Conservation (phyloP, 108 stramenopile genomes). For the Cyclostephanos tholiformis region DNA sequence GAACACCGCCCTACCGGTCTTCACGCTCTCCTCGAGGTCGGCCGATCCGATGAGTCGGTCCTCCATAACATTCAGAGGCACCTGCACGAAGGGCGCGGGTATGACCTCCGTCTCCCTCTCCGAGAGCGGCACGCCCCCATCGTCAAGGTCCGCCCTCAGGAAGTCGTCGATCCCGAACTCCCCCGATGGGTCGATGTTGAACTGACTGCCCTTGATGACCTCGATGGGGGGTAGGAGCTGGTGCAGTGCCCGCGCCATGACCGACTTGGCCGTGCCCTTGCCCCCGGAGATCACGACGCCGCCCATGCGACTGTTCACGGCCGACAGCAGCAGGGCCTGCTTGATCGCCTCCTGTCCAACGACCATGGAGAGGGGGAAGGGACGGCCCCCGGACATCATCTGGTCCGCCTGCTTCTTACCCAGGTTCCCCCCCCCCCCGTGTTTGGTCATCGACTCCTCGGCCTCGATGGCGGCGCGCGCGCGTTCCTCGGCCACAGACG, state of each 20-base stretch:
- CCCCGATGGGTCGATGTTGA: conserved; percentile 92
- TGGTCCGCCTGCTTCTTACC: conserved; percentile 44
- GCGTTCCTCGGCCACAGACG: conserved; percentile 48
- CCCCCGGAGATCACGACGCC: conserved; percentile 95
- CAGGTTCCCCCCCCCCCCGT: neutral
- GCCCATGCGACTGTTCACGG: conserved; percentile 92
- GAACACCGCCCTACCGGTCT: conserved; percentile 92
- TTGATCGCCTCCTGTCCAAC: conserved; percentile 96
- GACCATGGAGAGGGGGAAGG: conserved; percentile 95
- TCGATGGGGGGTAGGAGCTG: conserved; percentile 96
- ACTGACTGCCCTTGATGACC: conserved; percentile 81
- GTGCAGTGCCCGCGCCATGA: conserved; percentile 95
- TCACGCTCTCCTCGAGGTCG: conserved; percentile 91
- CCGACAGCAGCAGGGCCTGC: conserved; percentile 87
- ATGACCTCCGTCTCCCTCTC: conserved; percentile 94
- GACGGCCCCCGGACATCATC: conserved; percentile 67
- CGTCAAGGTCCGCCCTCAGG: conserved; percentile 64
- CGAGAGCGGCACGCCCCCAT: conserved; percentile 75
- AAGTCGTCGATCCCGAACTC: conserved; percentile 90
- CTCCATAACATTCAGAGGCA: conserved; percentile 97
- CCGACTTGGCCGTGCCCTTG: conserved; percentile 96
- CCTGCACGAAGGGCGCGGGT: conserved; percentile 91
- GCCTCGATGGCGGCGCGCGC: conserved; percentile 54
- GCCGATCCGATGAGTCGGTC: conserved; percentile 94
- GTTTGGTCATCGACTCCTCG: conserved; percentile 24